Evolutionary conservation across 805 yeast genomes (phyloP), one percentile per base, ranked within the genome.

Genomic region (Pichia phayaonensis): DNA sequence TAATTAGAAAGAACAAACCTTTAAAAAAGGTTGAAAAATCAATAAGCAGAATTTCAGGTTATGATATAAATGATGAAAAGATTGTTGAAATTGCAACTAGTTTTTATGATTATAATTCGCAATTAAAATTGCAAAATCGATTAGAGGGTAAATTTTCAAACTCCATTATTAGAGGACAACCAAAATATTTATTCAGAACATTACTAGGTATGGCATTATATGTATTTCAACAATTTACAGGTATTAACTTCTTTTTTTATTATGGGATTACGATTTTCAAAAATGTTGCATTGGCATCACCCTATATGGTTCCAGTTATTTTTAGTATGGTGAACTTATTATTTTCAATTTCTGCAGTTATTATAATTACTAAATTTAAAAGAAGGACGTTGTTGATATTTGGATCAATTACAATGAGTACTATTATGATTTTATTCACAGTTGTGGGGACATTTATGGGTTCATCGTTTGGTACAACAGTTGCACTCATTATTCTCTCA

Each of bases 201-300:
- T 20, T 66, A 1, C 59, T 66, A 0, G 72, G 72, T 0, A 57
- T 66, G 40, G 41, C 54, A 4, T 45, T 69, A 7, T 50, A 62
- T 34, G 59, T 59, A 41, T 59, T 66, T 36, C 72, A 69, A 55
- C 88, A 83, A 61, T 71, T 80, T 59, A 73, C 80, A 31, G 89
- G 89, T 53, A 75, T 81, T 49, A 83, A 83, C 67, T 83, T 80
- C 66, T 80, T 83, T 56, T 81, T 83, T 70, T 82, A 80, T 65
- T 83, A 77, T 57, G 83, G 85, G 44, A 76, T 83, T n/a, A 66
- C 76, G 12, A 73, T 83, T 51, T 82, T 84, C 61, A 64, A 66
- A 24, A 53, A 56, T 40, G 79, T 79, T 36, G 83, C 84, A 13
- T 56, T 81, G 42, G 61, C 66, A 13, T 79, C 81, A 59, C 73